Conservation (phyloP, 352 stramenopile genomes). For the Phytophthora hibernalis region DNA sequence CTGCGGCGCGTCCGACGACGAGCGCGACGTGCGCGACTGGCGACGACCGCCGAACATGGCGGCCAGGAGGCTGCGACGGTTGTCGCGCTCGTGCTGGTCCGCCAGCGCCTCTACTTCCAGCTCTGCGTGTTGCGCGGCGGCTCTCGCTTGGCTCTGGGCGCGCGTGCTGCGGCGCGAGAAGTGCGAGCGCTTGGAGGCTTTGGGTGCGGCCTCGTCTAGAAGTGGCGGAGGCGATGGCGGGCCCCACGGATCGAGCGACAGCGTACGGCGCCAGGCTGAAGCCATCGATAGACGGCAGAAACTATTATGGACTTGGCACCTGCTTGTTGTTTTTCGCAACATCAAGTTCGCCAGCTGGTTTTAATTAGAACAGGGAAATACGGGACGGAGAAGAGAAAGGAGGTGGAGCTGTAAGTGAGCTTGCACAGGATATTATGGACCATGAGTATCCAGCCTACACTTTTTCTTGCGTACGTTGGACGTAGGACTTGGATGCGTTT, state of each 20-base stretch:
- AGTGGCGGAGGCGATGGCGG: constrained; percentile 31
- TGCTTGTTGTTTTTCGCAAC: constrained; percentile 20
- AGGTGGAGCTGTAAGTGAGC: background rate
- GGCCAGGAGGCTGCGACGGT: constrained; percentile 29
- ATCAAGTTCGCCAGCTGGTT: background rate
- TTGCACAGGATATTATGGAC: constrained; percentile 15
- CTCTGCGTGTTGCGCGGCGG: constrained; percentile 29
- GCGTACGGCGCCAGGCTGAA: constrained; percentile 25
- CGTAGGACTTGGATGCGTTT: constrained; percentile 18
- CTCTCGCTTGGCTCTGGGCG: constrained; percentile 1
- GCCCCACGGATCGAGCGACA: constrained; percentile 3
- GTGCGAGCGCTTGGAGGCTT: constrained; percentile 14
- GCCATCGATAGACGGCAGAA: constrained; percentile 23
- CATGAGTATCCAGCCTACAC: constrained; percentile 31
- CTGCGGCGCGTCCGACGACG: constrained; percentile 30
- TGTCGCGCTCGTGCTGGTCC: constrained; percentile 35
- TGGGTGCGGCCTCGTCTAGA: constrained; percentile 22
- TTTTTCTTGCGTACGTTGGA: constrained; percentile 22
- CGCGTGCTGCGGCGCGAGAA: constrained; percentile 27
- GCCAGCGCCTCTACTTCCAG: constrained; percentile 40
- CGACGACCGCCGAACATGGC: constrained; percentile 33
- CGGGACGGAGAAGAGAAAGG: background rate
- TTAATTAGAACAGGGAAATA: background rate
- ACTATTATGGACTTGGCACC: constrained; percentile 16
- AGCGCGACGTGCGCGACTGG: constrained; percentile 31